Evolutionary conservation across 257 asterid genomes (phyloP), one percentile per base, ranked within the genome.

Genomic region (Fraxinus anomala): DNA sequence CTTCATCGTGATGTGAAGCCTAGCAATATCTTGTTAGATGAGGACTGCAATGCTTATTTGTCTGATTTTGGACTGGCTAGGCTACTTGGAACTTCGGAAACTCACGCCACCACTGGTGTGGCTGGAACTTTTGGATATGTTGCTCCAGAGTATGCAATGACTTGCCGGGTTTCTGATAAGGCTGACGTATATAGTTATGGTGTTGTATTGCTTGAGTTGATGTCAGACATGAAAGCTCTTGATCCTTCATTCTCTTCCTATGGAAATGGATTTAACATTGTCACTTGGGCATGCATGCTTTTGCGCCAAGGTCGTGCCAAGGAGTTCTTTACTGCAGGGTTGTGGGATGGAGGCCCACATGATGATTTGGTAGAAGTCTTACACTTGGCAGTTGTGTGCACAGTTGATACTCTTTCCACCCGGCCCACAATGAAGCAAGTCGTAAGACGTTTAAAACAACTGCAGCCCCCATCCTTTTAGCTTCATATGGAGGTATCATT

Each of bases 1-100:
- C 97, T 92, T 70, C 98, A 94, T 56, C 94, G 98, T 6, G 98
- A 94, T 36, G 97, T 94, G 86, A 94, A 94, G 85, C 97, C 99
- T 0, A 92, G 99, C 83, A 94, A 94, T 66, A 92, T 94, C 68
- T 49, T 94, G 73, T 76, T 94, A 77, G 99, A 94, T 30, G 97
- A 91, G 85, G 97, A 94, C 21, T 82, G 80, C 82, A 92, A 87
- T 11, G 98, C 97, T 1, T 92, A 92, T 77, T 83, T 94, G 72
- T 92, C 98, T 0, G 98, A 92, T 80, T 94, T 94, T 71, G 97
- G 98, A 23, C 86, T 94, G 65, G 97, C 98, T 42, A 61, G 97
- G 77, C 88, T 92, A 28, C 84, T 92, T 33, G 97, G 97, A 24
- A 89, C 97, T 2, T 92, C 97, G 0, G 97, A 92, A 69, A 94